Evolutionary conservation across 2,329 filamentous ascomycete genomes (phyloP), one percentile per base, ranked within the genome.

Genomic region (Claviceps sp.): DNA sequence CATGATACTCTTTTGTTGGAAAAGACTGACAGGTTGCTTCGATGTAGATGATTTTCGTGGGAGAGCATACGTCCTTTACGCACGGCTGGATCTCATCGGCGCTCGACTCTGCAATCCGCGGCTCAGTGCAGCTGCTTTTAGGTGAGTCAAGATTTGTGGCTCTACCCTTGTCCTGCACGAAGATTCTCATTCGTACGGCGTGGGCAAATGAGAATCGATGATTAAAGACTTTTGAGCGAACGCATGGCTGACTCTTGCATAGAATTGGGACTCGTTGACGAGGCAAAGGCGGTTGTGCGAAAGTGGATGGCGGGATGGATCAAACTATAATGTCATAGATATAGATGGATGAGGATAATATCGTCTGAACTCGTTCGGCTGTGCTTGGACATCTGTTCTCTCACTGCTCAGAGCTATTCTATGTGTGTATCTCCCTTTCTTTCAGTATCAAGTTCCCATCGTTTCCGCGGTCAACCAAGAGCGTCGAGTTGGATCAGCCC

Each of bases 281-380:
- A 86, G 65, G 82, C 82, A 0, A 85, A 85, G 67, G 65, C 71
- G 34, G 69, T 81, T n/a, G 76, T 78, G 1, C 68, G 79, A 34
- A 77, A 77, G 55, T 85, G 82, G 82, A 85, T 85, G 81, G 81
- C 77, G 1, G 70, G 82, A 51, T 85, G 81, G 81, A 81, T 83
- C 42, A 55, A 53, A 9, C 47, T 52, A 24, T 54, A 26, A 51
- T 44, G 4, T 30, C 9, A 34, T 34, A 11, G 30, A 4, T 34
- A 11, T 34, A 34, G 30, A 34, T 34, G 26, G 3, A 11, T 34
- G 9, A 34, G 30, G 30, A 34, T 34, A 11, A 34, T 34, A 34
- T 34, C 30, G 30, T 11, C 30, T 34, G 9, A 11, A 11, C 9
- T 34, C 9, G 4, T 34, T 34, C 30, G 3, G 30, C 30, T 11